Percentiles rank a stretch among this genome's conserved stretches.
phyloP scores from a whole-genome alignment of 106 monocot species.

The Acorus calamus region DNA sequence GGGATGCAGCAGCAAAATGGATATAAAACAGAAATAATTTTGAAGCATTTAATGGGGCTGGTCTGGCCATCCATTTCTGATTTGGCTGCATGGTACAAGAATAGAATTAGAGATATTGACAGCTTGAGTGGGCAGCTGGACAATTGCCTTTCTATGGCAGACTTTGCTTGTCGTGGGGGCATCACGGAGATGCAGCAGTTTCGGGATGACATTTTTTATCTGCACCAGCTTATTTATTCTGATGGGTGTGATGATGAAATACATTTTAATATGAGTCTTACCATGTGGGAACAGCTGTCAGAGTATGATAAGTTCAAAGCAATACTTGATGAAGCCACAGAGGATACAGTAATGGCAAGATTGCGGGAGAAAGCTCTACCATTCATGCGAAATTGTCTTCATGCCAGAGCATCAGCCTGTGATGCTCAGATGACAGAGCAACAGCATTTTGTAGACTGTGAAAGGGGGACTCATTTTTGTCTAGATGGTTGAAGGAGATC shows the following conservation, averaged over 20 bases:
- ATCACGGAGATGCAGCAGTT: constrained; percentile 52
- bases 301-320: constrained; percentile 83
- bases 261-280: constrained; percentile 43
- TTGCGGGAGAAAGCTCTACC: constrained; percentile 63
- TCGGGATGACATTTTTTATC: constrained; percentile 61
- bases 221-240: constrained; percentile 69
- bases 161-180: constrained; percentile 63
- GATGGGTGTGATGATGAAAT: constrained; percentile 33
- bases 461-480: constrained; percentile 38
- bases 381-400: constrained; percentile 53
- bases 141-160: constrained; percentile 64
- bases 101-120: constrained; percentile 81
- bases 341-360: constrained; percentile 45
- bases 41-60: constrained; percentile 43
- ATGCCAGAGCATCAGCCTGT: not conserved
- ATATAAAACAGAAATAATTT: constrained; percentile 56
- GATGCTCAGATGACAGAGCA: constrained; percentile 8
- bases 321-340: constrained; percentile 58
- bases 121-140: constrained; percentile 82
- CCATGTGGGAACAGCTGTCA: constrained; percentile 66
- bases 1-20: constrained; percentile 18
- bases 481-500: constrained; percentile 81
- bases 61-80: constrained; percentile 68
- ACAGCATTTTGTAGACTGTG: constrained; percentile 2
- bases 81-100: constrained; percentile 71